These are phyloP conservation scores for Erigeron canadensis DNA, from an alignment of 129 eudicot species.

Conservation along the genomic window DNA sequence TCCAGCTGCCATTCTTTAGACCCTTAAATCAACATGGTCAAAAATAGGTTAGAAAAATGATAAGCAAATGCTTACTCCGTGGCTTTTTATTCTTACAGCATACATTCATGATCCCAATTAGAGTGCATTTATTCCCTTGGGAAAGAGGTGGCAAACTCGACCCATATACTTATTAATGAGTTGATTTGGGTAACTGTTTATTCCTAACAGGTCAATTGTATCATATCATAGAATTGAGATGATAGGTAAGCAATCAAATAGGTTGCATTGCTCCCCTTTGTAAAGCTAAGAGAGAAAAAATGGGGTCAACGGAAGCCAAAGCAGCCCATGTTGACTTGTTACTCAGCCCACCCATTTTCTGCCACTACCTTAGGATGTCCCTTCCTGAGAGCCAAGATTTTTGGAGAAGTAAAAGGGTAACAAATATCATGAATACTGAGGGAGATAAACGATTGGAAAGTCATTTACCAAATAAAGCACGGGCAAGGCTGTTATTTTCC, in stretches of 20 bases:
- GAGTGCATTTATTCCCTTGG: background rate
- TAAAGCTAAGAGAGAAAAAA: background rate
- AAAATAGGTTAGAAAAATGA: conserved; percentile 17
- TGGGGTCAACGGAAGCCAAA: background rate
- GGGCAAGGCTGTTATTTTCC: conserved; percentile 80
- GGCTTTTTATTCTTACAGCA: background rate
- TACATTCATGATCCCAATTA: background rate
- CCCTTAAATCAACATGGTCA: conserved; percentile 34
- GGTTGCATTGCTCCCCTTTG: background rate
- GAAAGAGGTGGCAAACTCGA: background rate
- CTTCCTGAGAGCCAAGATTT: background rate
- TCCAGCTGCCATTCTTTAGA: conserved; percentile 47
- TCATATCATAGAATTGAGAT: background rate
- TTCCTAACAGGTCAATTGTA: background rate
- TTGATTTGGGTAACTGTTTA: background rate
- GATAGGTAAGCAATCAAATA: background rate
- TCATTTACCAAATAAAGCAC: conserved; percentile 65
- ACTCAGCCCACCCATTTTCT: background rate
- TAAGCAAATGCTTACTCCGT: background rate
- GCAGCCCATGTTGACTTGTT: background rate
- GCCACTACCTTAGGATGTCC: background rate
- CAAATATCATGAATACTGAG: background rate
- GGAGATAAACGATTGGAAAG: background rate
- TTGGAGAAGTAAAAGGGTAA: background rate
- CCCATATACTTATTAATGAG: background rate